These are phyloP conservation scores for Melaleuca quinquenervia DNA, from an alignment of 345 rosid species.

Conservation along the genomic window DNA sequence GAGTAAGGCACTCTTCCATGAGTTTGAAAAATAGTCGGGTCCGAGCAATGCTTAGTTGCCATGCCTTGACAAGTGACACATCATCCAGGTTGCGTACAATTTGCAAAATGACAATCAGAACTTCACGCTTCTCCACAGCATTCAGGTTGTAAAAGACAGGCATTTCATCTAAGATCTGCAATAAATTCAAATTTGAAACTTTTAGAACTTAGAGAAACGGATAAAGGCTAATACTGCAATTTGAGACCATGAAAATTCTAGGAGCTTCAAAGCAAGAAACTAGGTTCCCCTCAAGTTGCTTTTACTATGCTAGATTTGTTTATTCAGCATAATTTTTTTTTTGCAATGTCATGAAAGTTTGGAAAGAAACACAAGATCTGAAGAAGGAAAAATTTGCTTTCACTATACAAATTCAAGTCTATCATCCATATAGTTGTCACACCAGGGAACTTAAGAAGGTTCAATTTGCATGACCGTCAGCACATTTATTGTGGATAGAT, in stretches of 20 bases:
- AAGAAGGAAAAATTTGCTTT: background rate
- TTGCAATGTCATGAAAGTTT: background rate
- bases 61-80: constrained; percentile 76
- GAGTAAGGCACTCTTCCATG: constrained; percentile 90
- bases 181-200: background rate
- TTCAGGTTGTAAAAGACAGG: constrained; percentile 95
- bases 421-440: background rate
- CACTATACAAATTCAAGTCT: background rate
- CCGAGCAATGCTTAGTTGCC: constrained; percentile 99
- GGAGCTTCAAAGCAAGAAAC: background rate
- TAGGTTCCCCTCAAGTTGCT: background rate
- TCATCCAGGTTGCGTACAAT: constrained; percentile 95
- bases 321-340: background rate
- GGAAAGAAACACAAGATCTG: background rate
- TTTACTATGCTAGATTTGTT: background rate
- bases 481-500: background rate
- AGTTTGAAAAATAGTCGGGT: constrained; percentile 95
- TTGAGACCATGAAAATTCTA: background rate
- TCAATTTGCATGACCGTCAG: background rate
- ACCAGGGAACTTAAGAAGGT: background rate
- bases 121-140: constrained; percentile 96
- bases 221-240: background rate
- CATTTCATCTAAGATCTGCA: constrained; percentile 99
- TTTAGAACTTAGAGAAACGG: background rate
- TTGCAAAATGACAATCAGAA: constrained; percentile 80